Percentiles rank a stretch among this genome's conserved stretches.
Evolutionary conservation across 805 yeast genomes (phyloP).

Genomic region (Ogataea haglerorum): DNA sequence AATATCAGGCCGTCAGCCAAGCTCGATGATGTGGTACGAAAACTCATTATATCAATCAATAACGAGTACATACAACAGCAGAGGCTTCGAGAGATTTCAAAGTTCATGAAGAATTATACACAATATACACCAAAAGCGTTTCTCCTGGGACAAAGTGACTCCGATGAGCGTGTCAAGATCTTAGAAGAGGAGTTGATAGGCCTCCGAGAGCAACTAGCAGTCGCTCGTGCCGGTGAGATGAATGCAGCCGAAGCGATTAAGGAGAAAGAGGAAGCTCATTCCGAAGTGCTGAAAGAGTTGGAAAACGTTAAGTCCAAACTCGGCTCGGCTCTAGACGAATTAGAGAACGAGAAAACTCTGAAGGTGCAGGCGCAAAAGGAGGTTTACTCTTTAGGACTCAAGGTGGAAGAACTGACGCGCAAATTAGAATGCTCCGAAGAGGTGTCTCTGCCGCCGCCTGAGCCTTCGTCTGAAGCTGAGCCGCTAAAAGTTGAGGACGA

Average conservation of each 20-base stretch:
- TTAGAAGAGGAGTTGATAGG: conserved; percentile 20
- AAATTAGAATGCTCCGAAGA: conserved; percentile 3
- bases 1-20: conserved; percentile 55
- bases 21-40: conserved; percentile 52
- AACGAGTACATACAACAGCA: conserved; percentile 58
- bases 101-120: conserved; percentile 51
- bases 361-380: conserved; percentile 8
- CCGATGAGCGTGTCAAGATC: conserved; percentile 20
- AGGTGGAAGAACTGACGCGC: conserved; percentile 5
- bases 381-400: not conserved
- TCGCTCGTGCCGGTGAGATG: conserved; percentile 19
- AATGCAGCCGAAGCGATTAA: conserved; percentile 9
- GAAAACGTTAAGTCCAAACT: conserved; percentile 2
- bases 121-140: conserved; percentile 9
- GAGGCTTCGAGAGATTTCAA: conserved; percentile 51
- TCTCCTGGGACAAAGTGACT: conserved; percentile 2
- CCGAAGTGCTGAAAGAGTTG: conserved; percentile 3
- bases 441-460: not conserved
- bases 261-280: conserved; percentile 9
- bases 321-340: conserved; percentile 1
- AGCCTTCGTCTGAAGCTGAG: not conserved
- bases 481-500: not conserved
- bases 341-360: conserved; percentile 6
- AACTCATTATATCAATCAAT: conserved; percentile 52
- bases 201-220: conserved; percentile 21